Evolutionary conservation across 805 yeast species (phyloP).

Genomic region (Cyberlindnera samutprakarnensis): DNA sequence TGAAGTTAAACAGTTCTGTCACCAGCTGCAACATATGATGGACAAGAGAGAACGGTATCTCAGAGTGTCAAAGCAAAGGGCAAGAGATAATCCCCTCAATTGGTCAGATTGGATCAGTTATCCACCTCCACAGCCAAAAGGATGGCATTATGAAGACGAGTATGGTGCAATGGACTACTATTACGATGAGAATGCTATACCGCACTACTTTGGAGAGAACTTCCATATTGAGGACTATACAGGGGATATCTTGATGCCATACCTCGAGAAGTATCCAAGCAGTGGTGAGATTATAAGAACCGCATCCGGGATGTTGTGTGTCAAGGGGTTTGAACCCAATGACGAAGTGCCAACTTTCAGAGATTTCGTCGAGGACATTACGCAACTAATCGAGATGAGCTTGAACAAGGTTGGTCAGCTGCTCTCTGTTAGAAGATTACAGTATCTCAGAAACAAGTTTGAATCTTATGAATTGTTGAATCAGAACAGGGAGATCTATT

Average conservation of each 20-base stretch:
- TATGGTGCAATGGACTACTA: slow-evolving; percentile 21
- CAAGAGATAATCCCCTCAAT: slow-evolving; percentile 68
- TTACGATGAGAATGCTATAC: slow-evolving; percentile 14
- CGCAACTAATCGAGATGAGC: slow-evolving; percentile 15
- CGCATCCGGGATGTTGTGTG: slow-evolving; percentile 1
- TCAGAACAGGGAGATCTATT: slow-evolving; percentile 26
- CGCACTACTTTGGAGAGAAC: slow-evolving; percentile 30
- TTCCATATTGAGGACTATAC: slow-evolving; percentile 26
- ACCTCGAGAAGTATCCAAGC: slow-evolving; percentile 1
- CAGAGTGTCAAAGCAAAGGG: slow-evolving; percentile 55
- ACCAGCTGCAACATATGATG: slow-evolving; percentile 20
- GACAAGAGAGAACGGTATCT: slow-evolving; percentile 63
- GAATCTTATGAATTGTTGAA: slow-evolving; percentile 28
- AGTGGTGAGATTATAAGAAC: not conserved
- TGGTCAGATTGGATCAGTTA: slow-evolving; percentile 60
- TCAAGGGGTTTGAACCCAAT: slow-evolving; percentile 9
- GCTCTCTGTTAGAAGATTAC: slow-evolving; percentile 22
- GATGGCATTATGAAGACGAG: slow-evolving; percentile 31
- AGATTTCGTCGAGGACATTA: slow-evolving; percentile 26
- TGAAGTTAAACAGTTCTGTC: slow-evolving; percentile 2
- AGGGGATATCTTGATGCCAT: slow-evolving; percentile 6
- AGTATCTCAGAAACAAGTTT: slow-evolving; percentile 27
- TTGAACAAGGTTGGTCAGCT: slow-evolving; percentile 7
- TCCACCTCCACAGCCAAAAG: slow-evolving; percentile 59
- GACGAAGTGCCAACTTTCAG: slow-evolving; percentile 22